These are phyloP conservation scores for Alternaria novae-zelandiae DNA, from an alignment of 2,329 filamentous ascomycete genomes.

Conservation along the genomic window DNA sequence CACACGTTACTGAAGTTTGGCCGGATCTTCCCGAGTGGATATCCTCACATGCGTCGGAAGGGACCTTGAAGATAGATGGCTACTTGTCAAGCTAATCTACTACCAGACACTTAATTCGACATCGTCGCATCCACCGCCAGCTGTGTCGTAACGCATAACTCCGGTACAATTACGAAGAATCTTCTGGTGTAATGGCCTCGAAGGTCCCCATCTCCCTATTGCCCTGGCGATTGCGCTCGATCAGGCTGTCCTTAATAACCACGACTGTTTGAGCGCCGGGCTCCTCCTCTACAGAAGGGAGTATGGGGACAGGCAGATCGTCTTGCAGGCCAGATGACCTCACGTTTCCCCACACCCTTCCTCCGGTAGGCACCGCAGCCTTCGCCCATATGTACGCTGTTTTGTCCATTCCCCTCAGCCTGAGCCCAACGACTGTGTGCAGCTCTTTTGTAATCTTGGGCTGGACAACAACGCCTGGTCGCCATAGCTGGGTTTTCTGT, in stretches of 20 bases:
- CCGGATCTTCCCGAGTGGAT: neutral
- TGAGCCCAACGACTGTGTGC: slow-evolving; percentile 34
- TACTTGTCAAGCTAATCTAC: neutral
- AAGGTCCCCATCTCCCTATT: neutral
- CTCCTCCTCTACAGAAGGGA: slow-evolving; percentile 12
- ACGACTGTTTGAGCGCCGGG: slow-evolving; percentile 21
- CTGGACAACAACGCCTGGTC: neutral
- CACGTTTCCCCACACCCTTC: slow-evolving; percentile 28
- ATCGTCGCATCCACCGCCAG: neutral
- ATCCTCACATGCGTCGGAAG: neutral
- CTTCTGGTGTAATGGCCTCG: neutral
- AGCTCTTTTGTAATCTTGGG: slow-evolving; percentile 18
- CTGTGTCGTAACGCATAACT: neutral
- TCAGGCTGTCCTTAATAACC: slow-evolving; percentile 30
- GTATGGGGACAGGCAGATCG: slow-evolving; percentile 30
- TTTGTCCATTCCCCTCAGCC: slow-evolving; percentile 33
- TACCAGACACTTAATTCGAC: neutral
- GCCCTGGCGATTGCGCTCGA: neutral
- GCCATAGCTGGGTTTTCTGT: neutral
- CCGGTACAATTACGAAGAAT: neutral
- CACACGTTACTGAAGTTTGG: neutral
- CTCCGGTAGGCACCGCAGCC: neutral
- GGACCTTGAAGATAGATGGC: neutral
- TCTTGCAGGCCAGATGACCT: slow-evolving; percentile 25
- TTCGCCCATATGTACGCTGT: slow-evolving; percentile 34